Evolutionary conservation across 75 land plant species (phyloP).

Genomic region (Azolla pinnata): DNA sequence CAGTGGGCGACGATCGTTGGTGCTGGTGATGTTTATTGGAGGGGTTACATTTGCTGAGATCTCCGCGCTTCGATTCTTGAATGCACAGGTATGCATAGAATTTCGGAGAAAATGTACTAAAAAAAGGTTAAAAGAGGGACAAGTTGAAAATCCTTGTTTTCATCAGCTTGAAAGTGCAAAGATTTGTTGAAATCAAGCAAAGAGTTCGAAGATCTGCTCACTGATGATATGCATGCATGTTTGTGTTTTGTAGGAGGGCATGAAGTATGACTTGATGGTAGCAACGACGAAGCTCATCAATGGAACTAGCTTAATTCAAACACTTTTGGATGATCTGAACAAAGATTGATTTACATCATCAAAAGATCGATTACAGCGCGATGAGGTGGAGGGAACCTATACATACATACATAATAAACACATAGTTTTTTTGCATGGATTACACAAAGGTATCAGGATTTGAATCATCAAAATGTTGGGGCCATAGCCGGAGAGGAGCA

Average conservation of each 20-base stretch:
- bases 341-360: too few relatives aligned
- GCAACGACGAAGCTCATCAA: constrained; percentile 57
- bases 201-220: not conserved
- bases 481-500: too few relatives aligned
- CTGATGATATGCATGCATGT: not conserved
- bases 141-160: not conserved
- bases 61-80: constrained; percentile 78
- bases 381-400: too few relatives aligned
- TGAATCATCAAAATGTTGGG: too few relatives aligned
- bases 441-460: too few relatives aligned
- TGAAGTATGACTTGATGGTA: constrained; percentile 54
- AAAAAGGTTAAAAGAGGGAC: not conserved
- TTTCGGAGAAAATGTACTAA: constrained; percentile 1
- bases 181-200: too few relatives aligned
- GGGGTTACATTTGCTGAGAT: constrained; percentile 96
- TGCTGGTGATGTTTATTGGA: constrained; percentile 84
- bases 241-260: constrained; percentile 52
- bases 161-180: not conserved
- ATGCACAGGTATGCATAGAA: constrained; percentile 54
- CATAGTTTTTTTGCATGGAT: too few relatives aligned
- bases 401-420: too few relatives aligned
- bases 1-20: constrained; percentile 73
- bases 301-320: constrained; percentile 36
- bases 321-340: constrained; percentile 22
- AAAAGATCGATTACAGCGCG: too few relatives aligned